Conservation (phyloP, 1,139 yeast genomes). For the Sugiyamaella novakii region DNA sequence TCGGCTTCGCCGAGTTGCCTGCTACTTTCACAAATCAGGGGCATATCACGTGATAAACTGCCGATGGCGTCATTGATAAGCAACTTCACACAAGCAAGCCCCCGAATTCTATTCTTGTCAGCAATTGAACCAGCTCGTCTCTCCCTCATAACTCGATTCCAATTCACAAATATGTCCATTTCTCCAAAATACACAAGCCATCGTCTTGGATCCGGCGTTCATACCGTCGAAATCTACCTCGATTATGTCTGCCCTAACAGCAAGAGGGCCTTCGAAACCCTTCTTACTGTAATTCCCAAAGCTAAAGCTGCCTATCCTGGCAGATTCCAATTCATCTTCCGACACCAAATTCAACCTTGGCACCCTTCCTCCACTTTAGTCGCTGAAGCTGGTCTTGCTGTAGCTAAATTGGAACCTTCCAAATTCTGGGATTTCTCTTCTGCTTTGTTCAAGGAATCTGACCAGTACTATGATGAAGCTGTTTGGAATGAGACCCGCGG, state of each 20-base stretch:
- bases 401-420: slow-evolving; percentile 59
- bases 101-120: background rate
- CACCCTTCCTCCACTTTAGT: slow-evolving; percentile 70
- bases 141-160: slow-evolving; percentile 5
- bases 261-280: slow-evolving; percentile 61
- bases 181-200: slow-evolving; percentile 39
- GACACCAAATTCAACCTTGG: slow-evolving; percentile 84
- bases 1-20: no score
- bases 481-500: slow-evolving; percentile 57
- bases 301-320: slow-evolving; percentile 53
- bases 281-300: slow-evolving; percentile 57
- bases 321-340: slow-evolving; percentile 51
- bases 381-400: slow-evolving; percentile 74
- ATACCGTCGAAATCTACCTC: slow-evolving; percentile 59
- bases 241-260: slow-evolving; percentile 80
- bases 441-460: slow-evolving; percentile 50
- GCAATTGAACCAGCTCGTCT: slow-evolving; percentile 1
- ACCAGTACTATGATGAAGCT: slow-evolving; percentile 62
- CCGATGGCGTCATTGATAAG: no score
- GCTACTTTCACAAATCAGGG: no score
- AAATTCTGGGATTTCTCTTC: slow-evolving; percentile 66
- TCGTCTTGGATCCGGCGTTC: slow-evolving; percentile 34
- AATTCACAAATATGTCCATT: slow-evolving; percentile 33
- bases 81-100: no score
- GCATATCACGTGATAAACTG: no score